Evolutionary conservation across 371 early-diverging fungal genomes (phyloP).

Genomic region (Syncephalastrum sp.): DNA sequence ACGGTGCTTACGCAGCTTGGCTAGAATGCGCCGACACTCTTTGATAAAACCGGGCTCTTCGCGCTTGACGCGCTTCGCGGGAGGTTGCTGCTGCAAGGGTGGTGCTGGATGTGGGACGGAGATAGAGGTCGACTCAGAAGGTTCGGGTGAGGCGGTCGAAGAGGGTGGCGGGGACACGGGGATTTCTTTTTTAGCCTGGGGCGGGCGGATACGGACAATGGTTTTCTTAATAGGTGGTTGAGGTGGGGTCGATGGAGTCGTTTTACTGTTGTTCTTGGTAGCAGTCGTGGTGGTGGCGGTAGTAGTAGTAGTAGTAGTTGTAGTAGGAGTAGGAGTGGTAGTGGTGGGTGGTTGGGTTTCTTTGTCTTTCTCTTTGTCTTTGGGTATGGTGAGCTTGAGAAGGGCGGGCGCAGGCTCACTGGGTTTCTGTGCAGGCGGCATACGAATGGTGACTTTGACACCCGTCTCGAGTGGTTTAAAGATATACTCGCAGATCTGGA

Average conservation of each 20-base stretch:
- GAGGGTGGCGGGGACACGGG: slow-evolving; percentile 15
- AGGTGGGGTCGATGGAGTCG: background rate
- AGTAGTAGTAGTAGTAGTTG: background rate
- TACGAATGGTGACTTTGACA: slow-evolving; percentile 51
- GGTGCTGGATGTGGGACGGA: background rate
- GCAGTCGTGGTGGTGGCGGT: slow-evolving; percentile 10
- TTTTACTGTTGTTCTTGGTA: slow-evolving; percentile 4
- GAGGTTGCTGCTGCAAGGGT: too few relatives aligned
- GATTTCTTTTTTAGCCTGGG: slow-evolving; percentile 5
- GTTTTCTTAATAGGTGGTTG: background rate
- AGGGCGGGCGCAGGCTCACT: slow-evolving; percentile 18
- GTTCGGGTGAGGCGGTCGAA: slow-evolving; percentile 9
- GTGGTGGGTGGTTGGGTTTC: slow-evolving; percentile 2
- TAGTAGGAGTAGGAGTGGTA: too few relatives aligned
- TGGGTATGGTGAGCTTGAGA: slow-evolving; percentile 33
- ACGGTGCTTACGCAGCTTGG: slow-evolving; percentile 54
- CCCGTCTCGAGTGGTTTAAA: slow-evolving; percentile 58
- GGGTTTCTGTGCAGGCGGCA: slow-evolving; percentile 17
- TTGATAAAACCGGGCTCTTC: slow-evolving; percentile 19
- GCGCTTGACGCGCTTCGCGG: too few relatives aligned
- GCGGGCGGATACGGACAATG: slow-evolving; percentile 4
- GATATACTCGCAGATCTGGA: slow-evolving; percentile 60
- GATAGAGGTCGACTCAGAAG: slow-evolving; percentile 2
- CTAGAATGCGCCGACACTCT: slow-evolving; percentile 32
- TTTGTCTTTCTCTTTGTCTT: slow-evolving; percentile 12